These are phyloP conservation scores for Sphagnum contortum DNA, from an alignment of 225 moss, liverwort and hornwort genomes.

Conservation along the genomic window DNA sequence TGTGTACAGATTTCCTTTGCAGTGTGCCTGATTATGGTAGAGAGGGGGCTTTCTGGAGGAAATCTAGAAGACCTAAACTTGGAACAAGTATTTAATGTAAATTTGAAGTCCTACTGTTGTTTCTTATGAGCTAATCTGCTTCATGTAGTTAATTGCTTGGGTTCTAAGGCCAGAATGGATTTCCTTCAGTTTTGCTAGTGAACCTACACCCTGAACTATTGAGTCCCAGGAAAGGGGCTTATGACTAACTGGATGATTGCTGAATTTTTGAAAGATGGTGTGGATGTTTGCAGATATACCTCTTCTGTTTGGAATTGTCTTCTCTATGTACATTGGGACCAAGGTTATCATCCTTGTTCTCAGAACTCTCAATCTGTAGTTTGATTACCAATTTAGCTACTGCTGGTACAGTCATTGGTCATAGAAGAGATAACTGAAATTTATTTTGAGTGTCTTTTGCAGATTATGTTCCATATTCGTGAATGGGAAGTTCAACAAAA, in stretches of 20 bases:
- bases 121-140: no score
- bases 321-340: constrained; percentile 73
- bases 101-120: no score
- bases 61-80: no score
- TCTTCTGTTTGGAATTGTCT: constrained; percentile 61
- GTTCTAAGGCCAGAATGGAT: background rate
- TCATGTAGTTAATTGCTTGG: no score
- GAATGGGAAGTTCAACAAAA: constrained; percentile 12
- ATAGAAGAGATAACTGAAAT: background rate
- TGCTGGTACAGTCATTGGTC: background rate
- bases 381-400: background rate
- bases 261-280: constrained; percentile 5
- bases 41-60: no score
- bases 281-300: constrained; percentile 54
- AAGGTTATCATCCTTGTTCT: constrained; percentile 44
- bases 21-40: no score
- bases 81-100: no score
- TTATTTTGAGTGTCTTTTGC: constrained; percentile 4
- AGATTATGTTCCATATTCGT: constrained; percentile 40
- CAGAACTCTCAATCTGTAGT: constrained; percentile 1
- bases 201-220: background rate
- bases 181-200: background rate
- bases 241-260: background rate
- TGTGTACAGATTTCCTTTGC: no score
- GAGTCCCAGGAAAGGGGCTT: background rate